Evolutionary conservation across 2,329 filamentous ascomycete species (phyloP), one percentile per base, ranked within the genome.

Genomic region (Ophiostoma piceae): DNA sequence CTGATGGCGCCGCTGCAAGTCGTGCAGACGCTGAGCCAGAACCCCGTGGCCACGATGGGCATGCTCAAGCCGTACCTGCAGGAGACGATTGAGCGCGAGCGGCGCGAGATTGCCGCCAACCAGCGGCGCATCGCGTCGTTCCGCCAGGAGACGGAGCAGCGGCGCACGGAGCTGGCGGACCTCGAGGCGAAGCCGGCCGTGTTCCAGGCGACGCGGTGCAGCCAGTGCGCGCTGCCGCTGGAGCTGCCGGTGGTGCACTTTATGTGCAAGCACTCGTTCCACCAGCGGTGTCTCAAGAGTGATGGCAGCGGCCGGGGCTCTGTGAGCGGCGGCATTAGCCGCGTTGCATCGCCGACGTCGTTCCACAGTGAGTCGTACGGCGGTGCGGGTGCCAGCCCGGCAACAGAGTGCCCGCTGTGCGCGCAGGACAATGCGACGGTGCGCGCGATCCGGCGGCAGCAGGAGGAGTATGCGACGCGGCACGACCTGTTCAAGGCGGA

Each of bases 1-100:
- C 86, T 99, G 51, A 95, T 99, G 92, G 94, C 95, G 0, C 95
- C 95, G 0, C 82, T 99, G 3, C 95, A 99, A 78, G 95, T 99
- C 41, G 95, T 99, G 19, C 94, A 99, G 79, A 95, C 94, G 0
- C 85, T 99, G 0, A 82, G 83, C n/a, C 82, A 85, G 66, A 79
- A 83, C 77, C 70, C 80, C 71, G 92, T 97, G 2, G 94, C 96
- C 0, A 98, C 93, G 0, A 97, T 99, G 92, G 95, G 94, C 67
- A 93, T 98, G 85, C 90, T 99, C 72, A 98, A 97, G 80, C 88
- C 89, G 6, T 99, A 99, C 79, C 87, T 99, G 1, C 88, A 91
- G 73, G 88, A 91, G 67, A 97, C 94, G 9, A 96, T 99, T 73
- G 89, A 92, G 74, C 88, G 92, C 67, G 95, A 99, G 80, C 87